phyloP scores from a whole-genome alignment of 2,329 filamentous ascomycete species.

The Trichophyton schoenleinii region DNA sequence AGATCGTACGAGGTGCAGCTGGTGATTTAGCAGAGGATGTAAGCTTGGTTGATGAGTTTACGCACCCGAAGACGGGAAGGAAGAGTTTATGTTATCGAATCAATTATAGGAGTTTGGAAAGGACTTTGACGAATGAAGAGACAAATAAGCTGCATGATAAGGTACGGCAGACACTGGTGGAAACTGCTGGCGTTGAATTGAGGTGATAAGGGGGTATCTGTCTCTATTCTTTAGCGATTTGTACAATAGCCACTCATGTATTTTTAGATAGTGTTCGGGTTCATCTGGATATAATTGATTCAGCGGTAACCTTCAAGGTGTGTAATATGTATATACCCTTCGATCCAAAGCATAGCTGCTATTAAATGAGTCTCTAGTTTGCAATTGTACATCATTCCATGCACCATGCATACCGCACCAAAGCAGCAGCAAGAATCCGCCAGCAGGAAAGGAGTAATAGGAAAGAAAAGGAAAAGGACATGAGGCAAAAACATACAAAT shows the following conservation, averaged over 20 bases:
- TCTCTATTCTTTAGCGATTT: not conserved
- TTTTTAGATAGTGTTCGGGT: not conserved
- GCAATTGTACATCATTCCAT: not conserved
- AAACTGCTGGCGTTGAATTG: conserved; percentile 65
- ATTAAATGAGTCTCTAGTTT: not conserved
- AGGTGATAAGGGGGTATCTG: conserved; percentile 35
- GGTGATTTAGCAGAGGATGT: conserved; percentile 86
- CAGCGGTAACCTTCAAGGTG: not conserved
- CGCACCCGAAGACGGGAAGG: conserved; percentile 69
- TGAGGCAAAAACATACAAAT: conserved; percentile 21
- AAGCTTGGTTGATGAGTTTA: conserved; percentile 69
- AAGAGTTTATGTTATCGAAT: conserved; percentile 85
- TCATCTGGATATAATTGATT: not conserved
- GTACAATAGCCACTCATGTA: not conserved
- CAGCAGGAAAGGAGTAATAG: not conserved
- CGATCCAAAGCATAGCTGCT: not conserved
- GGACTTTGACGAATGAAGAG: conserved; percentile 75
- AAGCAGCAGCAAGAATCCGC: not conserved
- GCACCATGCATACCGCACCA: not conserved
- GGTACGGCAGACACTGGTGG: conserved; percentile 53
- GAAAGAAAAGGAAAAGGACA: not conserved
- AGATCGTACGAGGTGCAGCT: conserved; percentile 70
- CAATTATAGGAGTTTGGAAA: conserved; percentile 84
- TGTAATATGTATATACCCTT: not conserved
- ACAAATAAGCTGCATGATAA: conserved; percentile 61